A percentile compares a stretch with the other conserved stretches of the same genome.
phyloP scores from a whole-genome alignment of 169 alveolate genomes.

The Perkinsus marinus region DNA sequence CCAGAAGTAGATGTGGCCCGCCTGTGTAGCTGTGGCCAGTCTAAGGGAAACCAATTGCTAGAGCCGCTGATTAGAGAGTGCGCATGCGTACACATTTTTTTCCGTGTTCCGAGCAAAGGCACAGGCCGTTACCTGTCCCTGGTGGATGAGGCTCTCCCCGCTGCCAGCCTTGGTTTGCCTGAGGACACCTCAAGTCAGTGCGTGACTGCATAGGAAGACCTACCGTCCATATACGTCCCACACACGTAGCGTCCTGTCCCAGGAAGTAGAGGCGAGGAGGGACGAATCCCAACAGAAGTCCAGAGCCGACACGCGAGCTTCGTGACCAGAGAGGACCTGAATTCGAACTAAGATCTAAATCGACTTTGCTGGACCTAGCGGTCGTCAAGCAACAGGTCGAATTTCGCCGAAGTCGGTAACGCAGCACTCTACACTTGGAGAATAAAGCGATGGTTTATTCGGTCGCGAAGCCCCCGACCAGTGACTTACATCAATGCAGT shows the following conservation, averaged over 20 bases:
- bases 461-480: no score
- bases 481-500: neutral
- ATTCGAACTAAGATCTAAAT: constrained; percentile 49
- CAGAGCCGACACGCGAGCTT: constrained; percentile 74
- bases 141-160: neutral
- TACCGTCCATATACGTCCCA: constrained; percentile 38
- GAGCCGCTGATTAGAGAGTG: no score
- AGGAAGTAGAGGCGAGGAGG: constrained; percentile 79
- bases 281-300: constrained; percentile 52
- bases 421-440: no score
- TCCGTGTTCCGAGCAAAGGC: neutral
- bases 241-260: constrained; percentile 83
- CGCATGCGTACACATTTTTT: neutral
- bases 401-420: no score
- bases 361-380: no score
- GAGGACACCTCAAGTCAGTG: neutral
- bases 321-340: constrained; percentile 61
- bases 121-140: neutral
- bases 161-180: neutral
- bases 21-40: neutral
- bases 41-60: neutral
- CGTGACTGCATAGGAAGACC: neutral
- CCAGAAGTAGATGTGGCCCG: neutral
- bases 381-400: no score
- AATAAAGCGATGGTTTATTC: no score